Percentiles rank a stretch among this genome's conserved stretches.
These are phyloP conservation scores for Biscogniauxia mediterranea DNA, from an alignment of 2,329 filamentous ascomycete genomes.

Conservation along the genomic window DNA sequence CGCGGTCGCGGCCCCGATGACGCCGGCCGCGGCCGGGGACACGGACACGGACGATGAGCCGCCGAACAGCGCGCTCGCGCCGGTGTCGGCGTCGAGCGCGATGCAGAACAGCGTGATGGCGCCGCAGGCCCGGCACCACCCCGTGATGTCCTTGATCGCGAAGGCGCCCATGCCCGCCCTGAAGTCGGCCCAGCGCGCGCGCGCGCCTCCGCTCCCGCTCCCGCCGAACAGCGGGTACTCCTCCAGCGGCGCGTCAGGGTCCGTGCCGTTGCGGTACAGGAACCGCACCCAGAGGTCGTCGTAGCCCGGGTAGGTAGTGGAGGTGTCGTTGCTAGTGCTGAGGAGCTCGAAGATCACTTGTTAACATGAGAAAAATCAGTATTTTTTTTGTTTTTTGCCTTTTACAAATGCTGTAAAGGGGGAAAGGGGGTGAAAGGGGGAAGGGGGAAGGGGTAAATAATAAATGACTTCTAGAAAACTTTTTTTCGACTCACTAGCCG, in stretches of 20 bases:
- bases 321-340: conserved; percentile 33
- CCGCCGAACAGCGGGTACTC: conserved; percentile 42
- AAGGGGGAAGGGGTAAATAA: no score
- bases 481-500: conserved; percentile 40
- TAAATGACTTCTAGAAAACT: no score
- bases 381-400: no score
- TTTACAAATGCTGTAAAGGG: no score
- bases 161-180: conserved; percentile 35
- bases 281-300: conserved; percentile 54
- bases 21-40: conserved; percentile 41
- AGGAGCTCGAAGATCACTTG: conserved; percentile 70
- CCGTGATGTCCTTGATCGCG: conserved; percentile 31
- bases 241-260: conserved; percentile 33
- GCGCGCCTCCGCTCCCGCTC: conserved; percentile 27
- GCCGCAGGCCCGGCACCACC: conserved; percentile 47
- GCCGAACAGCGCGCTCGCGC: background rate
- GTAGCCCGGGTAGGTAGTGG: conserved; percentile 28
- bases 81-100: conserved; percentile 8
- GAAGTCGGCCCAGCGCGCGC: conserved; percentile 42
- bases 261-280: conserved; percentile 51
- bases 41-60: conserved; percentile 22
- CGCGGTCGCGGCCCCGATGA: conserved; percentile 45
- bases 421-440: no score
- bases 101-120: conserved; percentile 40
- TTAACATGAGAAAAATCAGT: no score